These are phyloP conservation scores for Glycine soja DNA, from an alignment of 306 rosid species.

Conservation along the genomic window DNA sequence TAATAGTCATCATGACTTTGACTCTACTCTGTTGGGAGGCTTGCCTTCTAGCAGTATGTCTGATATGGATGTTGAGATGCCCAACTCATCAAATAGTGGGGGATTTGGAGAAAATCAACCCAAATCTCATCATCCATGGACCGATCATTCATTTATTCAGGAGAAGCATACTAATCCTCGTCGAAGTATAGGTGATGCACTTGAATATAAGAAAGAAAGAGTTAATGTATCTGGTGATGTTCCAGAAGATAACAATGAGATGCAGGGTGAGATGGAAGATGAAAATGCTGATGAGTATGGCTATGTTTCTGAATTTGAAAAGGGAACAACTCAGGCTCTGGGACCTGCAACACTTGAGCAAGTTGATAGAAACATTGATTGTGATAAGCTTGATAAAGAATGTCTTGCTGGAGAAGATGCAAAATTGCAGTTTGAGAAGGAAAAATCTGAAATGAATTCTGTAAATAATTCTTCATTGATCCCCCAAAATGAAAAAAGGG, in stretches of 20 bases:
- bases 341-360: conserved; percentile 93
- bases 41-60: conserved; percentile 65
- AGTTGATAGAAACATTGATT: conserved; percentile 60
- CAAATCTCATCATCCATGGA: conserved; percentile 50
- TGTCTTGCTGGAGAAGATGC: conserved; percentile 51
- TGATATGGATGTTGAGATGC: conserved; percentile 61
- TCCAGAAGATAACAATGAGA: conserved; percentile 54
- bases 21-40: conserved; percentile 64
- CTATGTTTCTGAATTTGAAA: conserved; percentile 74
- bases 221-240: conserved; percentile 71
- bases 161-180: conserved; percentile 76
- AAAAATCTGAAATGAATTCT: conserved; percentile 56
- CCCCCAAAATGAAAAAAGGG: conserved; percentile 55
- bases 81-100: conserved; percentile 72
- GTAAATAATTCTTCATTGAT: conserved; percentile 46
- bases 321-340: conserved; percentile 87
- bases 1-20: conserved; percentile 51
- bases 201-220: conserved; percentile 79
- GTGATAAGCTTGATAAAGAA: conserved; percentile 53
- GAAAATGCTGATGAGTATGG: conserved; percentile 88
- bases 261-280: conserved; percentile 62
- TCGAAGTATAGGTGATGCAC: conserved; percentile 79
- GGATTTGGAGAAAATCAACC: conserved; percentile 57
- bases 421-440: conserved; percentile 63
- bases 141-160: conserved; percentile 55